A percentile compares a stretch with the other conserved stretches of the same genome.
Conservation (phyloP, 345 rosid species). For the Hypericum perforatum region DNA sequence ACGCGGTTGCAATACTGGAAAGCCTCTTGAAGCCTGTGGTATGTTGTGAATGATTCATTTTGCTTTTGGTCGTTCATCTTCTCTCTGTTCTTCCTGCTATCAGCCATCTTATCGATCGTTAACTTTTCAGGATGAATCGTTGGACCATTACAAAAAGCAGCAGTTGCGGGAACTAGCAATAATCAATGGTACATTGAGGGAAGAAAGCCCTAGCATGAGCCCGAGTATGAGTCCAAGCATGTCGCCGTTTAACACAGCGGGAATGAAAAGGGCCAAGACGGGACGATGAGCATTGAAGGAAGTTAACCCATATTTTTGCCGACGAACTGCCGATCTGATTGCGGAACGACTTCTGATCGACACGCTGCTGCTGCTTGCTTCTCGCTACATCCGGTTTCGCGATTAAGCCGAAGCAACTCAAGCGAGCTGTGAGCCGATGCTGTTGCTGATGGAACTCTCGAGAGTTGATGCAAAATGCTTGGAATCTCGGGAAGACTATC, state of each 20-base stretch:
- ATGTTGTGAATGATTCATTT: slow-evolving; percentile 4
- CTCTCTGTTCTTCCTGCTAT: background rate
- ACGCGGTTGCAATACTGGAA: slow-evolving; percentile 62
- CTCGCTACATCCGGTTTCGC: too few relatives aligned
- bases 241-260: slow-evolving; percentile 71
- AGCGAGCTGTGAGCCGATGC: background rate
- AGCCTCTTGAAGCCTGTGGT: slow-evolving; percentile 89
- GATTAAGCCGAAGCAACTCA: background rate
- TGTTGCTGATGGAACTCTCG: slow-evolving; percentile 6
- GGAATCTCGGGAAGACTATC: background rate
- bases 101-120: background rate
- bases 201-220: slow-evolving; percentile 77
- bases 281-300: slow-evolving; percentile 33
- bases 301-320: too few relatives aligned
- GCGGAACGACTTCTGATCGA: slow-evolving; percentile 12
- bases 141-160: slow-evolving; percentile 83
- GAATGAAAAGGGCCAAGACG: slow-evolving; percentile 88
- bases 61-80: background rate
- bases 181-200: slow-evolving; percentile 76
- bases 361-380: background rate
- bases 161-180: slow-evolving; percentile 83
- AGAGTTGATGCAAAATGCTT: background rate
- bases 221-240: slow-evolving; percentile 84
- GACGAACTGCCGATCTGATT: slow-evolving; percentile 1
- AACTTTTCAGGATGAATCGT: slow-evolving; percentile 63